Base-by-base conservation (phyloP, 345 rosid genomes). In the Noccaea caerulescens region DNA sequence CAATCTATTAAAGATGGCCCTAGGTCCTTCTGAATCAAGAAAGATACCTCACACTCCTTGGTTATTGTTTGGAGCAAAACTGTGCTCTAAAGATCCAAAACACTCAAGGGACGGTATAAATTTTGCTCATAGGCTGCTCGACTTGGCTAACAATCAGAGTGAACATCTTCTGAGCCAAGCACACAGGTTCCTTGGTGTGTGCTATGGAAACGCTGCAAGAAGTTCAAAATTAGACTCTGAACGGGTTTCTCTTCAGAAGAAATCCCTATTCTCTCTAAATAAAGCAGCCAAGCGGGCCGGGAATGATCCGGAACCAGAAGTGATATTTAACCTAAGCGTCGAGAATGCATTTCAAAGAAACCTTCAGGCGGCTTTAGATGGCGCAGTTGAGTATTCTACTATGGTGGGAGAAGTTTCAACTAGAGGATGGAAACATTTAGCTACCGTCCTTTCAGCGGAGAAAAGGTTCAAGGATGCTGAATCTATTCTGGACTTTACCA, bases 341-440 rank as follows among this genome's bases (percentile, higher is more conserved):
- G 98, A 94, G 81, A 87, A 91, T 75, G 91, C 91, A 27, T 79
- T 84, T 62, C 99, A 94, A 72, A 91, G 97, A 80, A 89, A 94
- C 75, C 72, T 88, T 59, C 90, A 83, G 54, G 77, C 67, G 37
- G 99, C 96, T 32, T 83, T 91, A 64, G 85, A 85, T 65, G 77
- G 82, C 45, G 88, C 86, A 45, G 75, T 94, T 73, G 76, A 69
- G 75, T 89, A 84, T 75, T 74, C 88, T 55, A 83, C 80, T 62
- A 76, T 71, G 72, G 79, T 67, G 23, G 81, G 79, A 63, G 96
- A 88, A 63, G 80, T 72, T 72, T 80, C 89, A 2, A 84, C 81
- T 39, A 84, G 69, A 76, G 96, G 92, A 52, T 94, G 93, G 96
- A 89, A 83, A 80, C 82, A 91, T 49, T 75, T 89, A 54, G 84